Percentiles rank a stretch among this genome's conserved stretches.
These are phyloP conservation scores for Malassezia vespertilionis DNA, from an alignment of 1,284 basidiomycete genomes.

Conservation along the genomic window DNA sequence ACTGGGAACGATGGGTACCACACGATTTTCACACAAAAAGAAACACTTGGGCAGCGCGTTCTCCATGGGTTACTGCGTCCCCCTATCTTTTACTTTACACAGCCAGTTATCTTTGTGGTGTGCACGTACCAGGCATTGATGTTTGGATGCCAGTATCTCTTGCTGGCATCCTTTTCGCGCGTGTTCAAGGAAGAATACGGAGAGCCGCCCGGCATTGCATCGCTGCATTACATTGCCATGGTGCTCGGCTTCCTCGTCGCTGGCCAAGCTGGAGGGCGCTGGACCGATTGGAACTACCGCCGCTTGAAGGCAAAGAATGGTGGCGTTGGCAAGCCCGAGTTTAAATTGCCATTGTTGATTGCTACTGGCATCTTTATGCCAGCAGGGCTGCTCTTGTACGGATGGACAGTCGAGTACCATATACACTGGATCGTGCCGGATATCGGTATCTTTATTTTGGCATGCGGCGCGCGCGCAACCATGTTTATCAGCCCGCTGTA, in stretches of 20 bases:
- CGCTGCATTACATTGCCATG: slow-evolving; percentile 58
- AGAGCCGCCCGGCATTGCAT: slow-evolving; percentile 53
- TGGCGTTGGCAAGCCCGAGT: slow-evolving; percentile 53
- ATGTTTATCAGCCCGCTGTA: slow-evolving; percentile 20
- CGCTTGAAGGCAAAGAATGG: slow-evolving; percentile 53
- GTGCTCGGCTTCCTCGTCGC: slow-evolving; percentile 36
- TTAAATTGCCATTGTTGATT: slow-evolving; percentile 53
- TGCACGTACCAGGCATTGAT: slow-evolving; percentile 51
- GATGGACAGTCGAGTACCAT: slow-evolving; percentile 57
- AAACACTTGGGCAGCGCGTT: slow-evolving; percentile 41
- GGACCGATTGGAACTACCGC: slow-evolving; percentile 55
- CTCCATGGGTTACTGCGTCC: slow-evolving; percentile 50
- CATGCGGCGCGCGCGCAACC: slow-evolving; percentile 9
- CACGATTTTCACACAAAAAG: slow-evolving; percentile 30
- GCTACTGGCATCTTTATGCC: slow-evolving; percentile 54
- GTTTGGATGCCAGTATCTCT: slow-evolving; percentile 50
- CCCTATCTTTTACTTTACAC: slow-evolving; percentile 50
- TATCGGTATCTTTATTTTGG: slow-evolving; percentile 23
- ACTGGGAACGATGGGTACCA: slow-evolving; percentile 34
- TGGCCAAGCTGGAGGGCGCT: slow-evolving; percentile 56
- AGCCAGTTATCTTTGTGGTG: slow-evolving; percentile 52
- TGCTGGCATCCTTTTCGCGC: slow-evolving; percentile 58
- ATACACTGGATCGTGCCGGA: slow-evolving; percentile 62
- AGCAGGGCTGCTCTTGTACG: slow-evolving; percentile 57
- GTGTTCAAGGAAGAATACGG: slow-evolving; percentile 54